Base-by-base conservation (phyloP, 257 asterid species). In the Paraleonurus japonicus region DNA sequence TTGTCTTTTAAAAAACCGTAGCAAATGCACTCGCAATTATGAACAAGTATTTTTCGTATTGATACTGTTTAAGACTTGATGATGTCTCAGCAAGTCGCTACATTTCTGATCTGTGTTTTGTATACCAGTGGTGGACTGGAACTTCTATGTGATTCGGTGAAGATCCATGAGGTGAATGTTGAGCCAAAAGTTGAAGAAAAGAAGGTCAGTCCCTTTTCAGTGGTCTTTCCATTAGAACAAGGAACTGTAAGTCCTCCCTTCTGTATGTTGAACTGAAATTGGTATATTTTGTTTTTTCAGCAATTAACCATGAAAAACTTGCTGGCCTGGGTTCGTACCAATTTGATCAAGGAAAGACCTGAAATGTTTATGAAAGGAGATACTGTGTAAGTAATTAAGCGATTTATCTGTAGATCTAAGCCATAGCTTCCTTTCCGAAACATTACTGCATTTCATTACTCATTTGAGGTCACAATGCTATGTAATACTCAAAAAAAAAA, bases 291-390 rank as follows among this genome's bases (percentile, higher is more conserved):
- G 35, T 66, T 78, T 60, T 78, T 74, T 57, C 27, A 65, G 33
- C 91, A 95, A 96, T 69, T 95, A 70, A 88, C 95, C 17, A 78
- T 95, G 92, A 89, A 92, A 72, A 76, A 82, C 71, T 77, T 92
- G 86, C 98, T 95, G 65, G 70, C 93, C 47, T 95, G 98, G 99
- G 96, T 88, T 39, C 84, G 90, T 70, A 70, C 88, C 78, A 92
- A 92, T 80, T 79, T 95, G 90, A 89, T 95, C 72, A 89, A 95
- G 83, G 99, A 95, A 87, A 88, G 99, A 72, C 97, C 97, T 6
- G 99, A 95, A 82, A 95, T 95, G 99, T 95, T 95, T 65, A 85
- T 95, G 93, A 92, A 95, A 85, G 99, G 96, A 60, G 98, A 92
- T 43, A 83, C 96, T 0, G 98, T 95, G 99, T 95, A 77, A 89